Conservation (phyloP, 2,329 filamentous ascomycete genomes). For the Aspergillus phoenicis region DNA sequence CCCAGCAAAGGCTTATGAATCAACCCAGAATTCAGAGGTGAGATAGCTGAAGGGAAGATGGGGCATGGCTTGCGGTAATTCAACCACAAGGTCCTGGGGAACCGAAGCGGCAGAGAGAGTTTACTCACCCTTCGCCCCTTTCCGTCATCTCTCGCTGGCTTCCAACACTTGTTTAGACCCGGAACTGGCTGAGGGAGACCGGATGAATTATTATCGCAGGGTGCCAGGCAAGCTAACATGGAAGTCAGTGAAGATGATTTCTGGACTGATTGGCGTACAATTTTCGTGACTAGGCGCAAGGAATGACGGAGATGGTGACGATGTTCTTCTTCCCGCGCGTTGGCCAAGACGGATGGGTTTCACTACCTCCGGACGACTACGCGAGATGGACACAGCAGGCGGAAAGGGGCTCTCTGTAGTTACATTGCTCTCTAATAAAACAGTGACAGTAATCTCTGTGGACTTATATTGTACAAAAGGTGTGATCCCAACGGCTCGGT, state of each 20-base stretch:
- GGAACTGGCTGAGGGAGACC: too few species aligned
- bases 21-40: neutral
- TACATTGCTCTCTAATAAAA: neutral
- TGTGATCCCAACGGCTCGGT: neutral
- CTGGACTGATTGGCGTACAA: neutral
- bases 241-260: neutral
- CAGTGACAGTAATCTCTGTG: neutral
- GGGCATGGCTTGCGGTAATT: neutral
- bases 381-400: neutral
- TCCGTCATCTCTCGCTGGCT: conserved; percentile 31
- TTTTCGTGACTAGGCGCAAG: neutral
- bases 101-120: conserved; percentile 13
- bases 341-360: conserved; percentile 12
- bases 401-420: neutral
- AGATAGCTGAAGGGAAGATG: neutral
- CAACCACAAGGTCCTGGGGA: conserved; percentile 23
- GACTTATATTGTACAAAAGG: neutral
- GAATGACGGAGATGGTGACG: neutral
- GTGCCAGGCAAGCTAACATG: neutral
- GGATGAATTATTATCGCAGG: too few species aligned
- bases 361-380: neutral
- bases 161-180: neutral
- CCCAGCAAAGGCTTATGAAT: too few species aligned
- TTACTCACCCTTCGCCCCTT: conserved; percentile 35
- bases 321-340: conserved; percentile 11